A percentile compares a stretch with the other conserved stretches of the same genome.
These are phyloP conservation scores for Fraxinus sp. DNA, from an alignment of 305 asterid species.

Conservation along the genomic window DNA sequence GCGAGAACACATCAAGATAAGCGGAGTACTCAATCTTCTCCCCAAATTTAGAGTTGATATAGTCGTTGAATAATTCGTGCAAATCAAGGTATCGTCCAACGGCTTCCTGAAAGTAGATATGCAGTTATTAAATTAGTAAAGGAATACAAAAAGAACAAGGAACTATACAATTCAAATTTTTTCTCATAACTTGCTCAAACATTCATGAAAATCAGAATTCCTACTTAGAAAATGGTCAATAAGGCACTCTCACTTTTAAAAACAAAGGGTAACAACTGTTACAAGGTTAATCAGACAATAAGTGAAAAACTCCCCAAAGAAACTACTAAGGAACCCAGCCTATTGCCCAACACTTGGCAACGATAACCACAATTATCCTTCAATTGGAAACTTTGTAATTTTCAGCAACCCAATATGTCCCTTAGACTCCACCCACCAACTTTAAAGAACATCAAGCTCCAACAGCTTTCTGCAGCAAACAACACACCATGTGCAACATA, in stretches of 20 bases:
- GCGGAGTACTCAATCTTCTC: conserved; percentile 72
- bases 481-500: background rate
- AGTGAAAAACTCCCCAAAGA: background rate
- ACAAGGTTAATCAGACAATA: background rate
- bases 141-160: background rate
- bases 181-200: background rate
- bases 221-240: background rate
- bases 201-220: background rate
- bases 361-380: background rate
- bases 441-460: background rate
- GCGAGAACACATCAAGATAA: conserved; percentile 76
- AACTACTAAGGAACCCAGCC: background rate
- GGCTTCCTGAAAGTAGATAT: conserved; percentile 63
- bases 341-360: background rate
- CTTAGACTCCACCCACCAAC: background rate
- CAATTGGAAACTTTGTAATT: background rate
- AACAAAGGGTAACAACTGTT: background rate
- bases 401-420: background rate
- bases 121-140: background rate
- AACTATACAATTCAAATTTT: background rate
- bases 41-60: conserved; percentile 84
- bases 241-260: background rate
- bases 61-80: conserved; percentile 81
- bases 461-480: background rate
- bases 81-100: conserved; percentile 90